Evolutionary conservation across 2,329 filamentous ascomycete species (phyloP), one percentile per base, ranked within the genome.

Genomic region (Tothia fuscella): DNA sequence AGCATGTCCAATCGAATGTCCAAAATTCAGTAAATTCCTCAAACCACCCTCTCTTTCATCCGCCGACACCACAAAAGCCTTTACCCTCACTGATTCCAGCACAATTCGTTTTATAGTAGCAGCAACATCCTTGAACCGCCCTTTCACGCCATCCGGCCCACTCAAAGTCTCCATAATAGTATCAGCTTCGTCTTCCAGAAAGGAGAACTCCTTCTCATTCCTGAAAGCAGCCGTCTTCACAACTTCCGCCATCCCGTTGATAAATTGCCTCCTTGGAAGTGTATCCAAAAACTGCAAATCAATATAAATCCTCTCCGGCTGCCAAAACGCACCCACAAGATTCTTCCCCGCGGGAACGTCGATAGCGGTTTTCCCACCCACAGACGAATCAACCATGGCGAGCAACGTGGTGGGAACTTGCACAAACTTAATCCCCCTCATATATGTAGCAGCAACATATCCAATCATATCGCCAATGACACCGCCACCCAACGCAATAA

Each of bases 191-290:
- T 82, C 71, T 58, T 98, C 91, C 14, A 98, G 69, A 10, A 81
- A 66, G 32, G 80, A 73, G 57, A 98, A 98, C 56, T 95, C 89
- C 7, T 71, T 64, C 61, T 93, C 86, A 54, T 93, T 78, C 76
- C 89, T 95, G 52, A 98, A 96, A 41, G 91, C 91, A 3, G 91
- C 91, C 3, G 91, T 98, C 74, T 95, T 95, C 59, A 95, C 74
- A 22, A 98, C 89, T 66, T 98, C 91, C 20, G 89, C 91, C 89
- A 98, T 95, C 47, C 91, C 91, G 59, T 98, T 98, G 63, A 95
- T 87, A 56, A 98, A 89, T 63, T 98, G 89, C 50, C 91, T 74
- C 49, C 81, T 79, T 1, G 89, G 88, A 16, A 98, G 69, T 1
- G 87, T 93, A 57, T 93, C 85, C 42, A 98, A 70, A 56, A 98